Evolutionary conservation across 352 stramenopile species (phyloP), one percentile per base, ranked within the genome.

Genomic region (Globisporangium heterothallicum): DNA sequence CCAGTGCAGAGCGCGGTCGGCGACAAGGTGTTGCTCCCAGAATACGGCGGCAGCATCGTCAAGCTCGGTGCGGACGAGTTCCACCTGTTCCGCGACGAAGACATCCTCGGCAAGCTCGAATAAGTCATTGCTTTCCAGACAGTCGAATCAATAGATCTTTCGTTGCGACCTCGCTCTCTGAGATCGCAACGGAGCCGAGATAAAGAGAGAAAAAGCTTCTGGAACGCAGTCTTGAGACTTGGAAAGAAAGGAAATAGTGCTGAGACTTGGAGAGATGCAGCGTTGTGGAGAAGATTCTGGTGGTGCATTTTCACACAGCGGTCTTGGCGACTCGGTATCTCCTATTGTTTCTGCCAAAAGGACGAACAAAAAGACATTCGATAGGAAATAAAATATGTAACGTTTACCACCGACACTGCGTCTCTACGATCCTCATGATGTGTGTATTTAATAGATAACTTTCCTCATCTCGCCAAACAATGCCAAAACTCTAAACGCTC

Each of bases 81-180:
- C 63, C 90, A 95, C 65, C 74, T 98, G 29, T 98, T 97, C 73
- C 79, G 95, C 61, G 92, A 98, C 70, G 91, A 97, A 27, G 95
- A 98, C 74, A 97, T 98, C 74, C 88, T 98, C 54, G 95, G 94
- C 68, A 98, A 98, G 78, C 94, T 98, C 72, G 72, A 92, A 66
- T 92, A 89, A 69, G 66, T n/a, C n/a, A n/a, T n/a, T n/a, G n/a
- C n/a, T n/a, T n/a, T n/a, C n/a, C n/a, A n/a, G n/a, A n/a, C n/a
- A n/a, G n/a, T 32, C 32, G n/a, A 24, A 43, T 27, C 18, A 34
- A 57, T 50, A 50, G 50, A 50, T 18, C 44, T 42, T 55, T 21
- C 27, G 12, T 38, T 3, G 32, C 6, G 6, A 5, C 10, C 32
- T 38, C 32, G n/a, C 32, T 2, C 32, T 8, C 12, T 38, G 32